Conservation (phyloP, 2,329 filamentous ascomycete genomes). For the Ophiosphaerella narmari region DNA sequence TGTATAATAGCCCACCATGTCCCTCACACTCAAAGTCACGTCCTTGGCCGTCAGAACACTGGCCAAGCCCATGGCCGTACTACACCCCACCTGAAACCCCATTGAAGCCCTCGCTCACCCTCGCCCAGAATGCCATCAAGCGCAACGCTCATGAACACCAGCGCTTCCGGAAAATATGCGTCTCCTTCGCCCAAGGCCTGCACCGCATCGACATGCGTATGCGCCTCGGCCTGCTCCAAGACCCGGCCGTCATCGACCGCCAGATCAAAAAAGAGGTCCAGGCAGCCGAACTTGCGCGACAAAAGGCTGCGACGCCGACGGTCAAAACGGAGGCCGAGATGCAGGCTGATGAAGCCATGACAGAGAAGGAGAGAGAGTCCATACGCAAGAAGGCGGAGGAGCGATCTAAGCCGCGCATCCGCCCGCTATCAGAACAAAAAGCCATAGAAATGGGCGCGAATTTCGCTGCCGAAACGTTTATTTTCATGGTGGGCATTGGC, state of each 20-base stretch:
- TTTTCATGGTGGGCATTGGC: conserved; percentile 66
- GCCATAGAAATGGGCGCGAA: conserved; percentile 72
- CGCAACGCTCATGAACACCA: conserved; percentile 71
- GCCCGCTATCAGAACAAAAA: conserved; percentile 68
- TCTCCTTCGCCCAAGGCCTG: conserved; percentile 66
- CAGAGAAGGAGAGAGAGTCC: conserved; percentile 54
- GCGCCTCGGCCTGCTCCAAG: conserved; percentile 67
- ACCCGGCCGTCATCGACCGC: conserved; percentile 59
- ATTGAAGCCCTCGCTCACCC: conserved; percentile 5
- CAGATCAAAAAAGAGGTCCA: conserved; percentile 59
- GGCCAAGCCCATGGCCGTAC: conserved; percentile 70
- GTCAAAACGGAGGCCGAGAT: conserved; percentile 66
- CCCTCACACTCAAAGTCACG: conserved; percentile 68
- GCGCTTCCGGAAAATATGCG: conserved; percentile 64
- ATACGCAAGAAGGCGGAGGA: conserved; percentile 50
- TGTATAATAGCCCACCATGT: conserved; percentile 52
- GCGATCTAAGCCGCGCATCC: conserved; percentile 58
- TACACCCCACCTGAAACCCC: conserved; percentile 13
- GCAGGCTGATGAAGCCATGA: conserved; percentile 59
- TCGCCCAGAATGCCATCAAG: conserved; percentile 66
- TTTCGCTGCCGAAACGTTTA: conserved; percentile 69
- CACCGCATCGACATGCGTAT: conserved; percentile 72
- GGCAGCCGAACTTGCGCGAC: conserved; percentile 59
- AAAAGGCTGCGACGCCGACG: conserved; percentile 58
- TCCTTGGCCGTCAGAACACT: conserved; percentile 68